phyloP scores from a whole-genome alignment of 345 rosid species.

The Melastoma malabathricum region DNA sequence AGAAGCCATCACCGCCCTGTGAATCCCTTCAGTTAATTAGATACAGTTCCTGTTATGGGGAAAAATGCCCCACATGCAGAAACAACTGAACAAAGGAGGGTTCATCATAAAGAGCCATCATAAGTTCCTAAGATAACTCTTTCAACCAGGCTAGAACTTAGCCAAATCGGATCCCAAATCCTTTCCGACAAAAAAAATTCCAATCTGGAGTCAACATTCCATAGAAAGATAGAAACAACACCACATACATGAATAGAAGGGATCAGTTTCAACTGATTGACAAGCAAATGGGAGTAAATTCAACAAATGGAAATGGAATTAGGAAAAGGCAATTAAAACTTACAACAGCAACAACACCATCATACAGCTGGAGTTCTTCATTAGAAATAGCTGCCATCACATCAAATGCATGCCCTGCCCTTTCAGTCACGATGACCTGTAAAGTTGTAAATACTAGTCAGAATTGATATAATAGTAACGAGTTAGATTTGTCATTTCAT shows the following conservation, averaged over 20 bases:
- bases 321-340: conserved; percentile 16
- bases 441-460: conserved; percentile 5
- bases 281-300: not conserved
- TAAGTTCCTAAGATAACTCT: no score
- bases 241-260: no score
- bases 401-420: conserved; percentile 82
- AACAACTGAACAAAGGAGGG: no score
- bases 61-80: no score
- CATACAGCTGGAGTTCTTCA: conserved; percentile 53
- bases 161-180: no score
- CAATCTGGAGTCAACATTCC: no score
- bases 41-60: not conserved
- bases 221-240: no score
- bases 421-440: conserved; percentile 71
- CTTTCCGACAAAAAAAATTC: no score
- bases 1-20: conserved; percentile 98
- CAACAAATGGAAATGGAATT: not conserved
- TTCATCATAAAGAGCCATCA: no score
- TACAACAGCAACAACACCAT: conserved; percentile 82
- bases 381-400: conserved; percentile 44
- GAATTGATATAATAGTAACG: no score
- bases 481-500: no score
- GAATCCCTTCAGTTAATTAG: conserved; percentile 7
- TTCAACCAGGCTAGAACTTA: no score
- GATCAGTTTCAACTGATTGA: not conserved